Percentiles rank a stretch among this genome's conserved stretches.
These are phyloP conservation scores for Helianthus annuus DNA, from an alignment of 129 eudicot genomes.

Conservation along the genomic window HanXRQr2.0-SUNRISE NC_035433.2:82449677-82450176, in stretches of 20 bases:
- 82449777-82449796: constrained; percentile 31
- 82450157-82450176: not conserved
- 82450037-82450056: not conserved
- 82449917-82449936: constrained; percentile 1
- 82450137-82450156: not conserved
- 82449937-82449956: not conserved
- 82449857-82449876: no score
- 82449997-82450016: not conserved
- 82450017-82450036: no score
- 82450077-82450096: not conserved
- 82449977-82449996: not conserved
- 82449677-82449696: constrained; percentile 9
- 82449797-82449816: constrained; percentile 25
- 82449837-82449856: no score
- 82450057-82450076: not conserved
- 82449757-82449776: constrained; percentile 20
- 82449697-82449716: constrained; percentile 35
- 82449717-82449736: constrained; percentile 39
- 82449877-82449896: not conserved
- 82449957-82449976: not conserved
- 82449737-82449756: constrained; percentile 46
- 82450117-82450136: not conserved
- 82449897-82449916: not conserved
- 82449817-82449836: constrained; percentile 10
- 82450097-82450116: not conserved